phyloP scores from a whole-genome alignment of 169 alveolate species.

The Eimeria necatrix region DNA sequence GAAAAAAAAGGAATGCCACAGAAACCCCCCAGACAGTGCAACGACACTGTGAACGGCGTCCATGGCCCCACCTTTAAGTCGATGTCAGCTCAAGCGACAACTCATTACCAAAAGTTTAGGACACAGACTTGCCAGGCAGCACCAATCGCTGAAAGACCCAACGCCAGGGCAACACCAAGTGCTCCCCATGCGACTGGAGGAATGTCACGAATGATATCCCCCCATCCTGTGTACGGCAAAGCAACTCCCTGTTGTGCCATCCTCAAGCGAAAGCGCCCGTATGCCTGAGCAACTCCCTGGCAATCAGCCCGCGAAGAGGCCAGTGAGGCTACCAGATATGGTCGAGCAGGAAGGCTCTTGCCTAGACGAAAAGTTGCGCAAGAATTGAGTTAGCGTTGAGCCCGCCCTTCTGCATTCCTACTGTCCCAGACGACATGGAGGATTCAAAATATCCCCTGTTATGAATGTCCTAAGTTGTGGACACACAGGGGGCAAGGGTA shows the following conservation, averaged over 20 bases:
- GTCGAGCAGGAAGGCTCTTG: too few relatives aligned
- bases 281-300: not conserved
- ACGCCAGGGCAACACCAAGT: constrained; percentile 85
- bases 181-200: constrained; percentile 81
- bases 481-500: too few relatives aligned
- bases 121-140: constrained; percentile 83
- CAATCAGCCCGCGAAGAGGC: too few relatives aligned
- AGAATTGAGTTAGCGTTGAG: too few relatives aligned
- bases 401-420: too few relatives aligned
- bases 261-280: constrained; percentile 21
- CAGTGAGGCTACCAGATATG: too few relatives aligned
- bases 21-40: not conserved
- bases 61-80: not conserved
- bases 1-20: not conserved
- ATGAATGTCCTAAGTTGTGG: too few relatives aligned
- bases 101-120: not conserved
- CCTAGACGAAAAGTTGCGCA: too few relatives aligned
- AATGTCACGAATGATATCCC: constrained; percentile 75
- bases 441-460: too few relatives aligned
- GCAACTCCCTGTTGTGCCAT: constrained; percentile 31
- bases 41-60: not conserved
- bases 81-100: not conserved
- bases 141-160: constrained; percentile 87
- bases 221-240: constrained; percentile 78
- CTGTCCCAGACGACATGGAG: too few relatives aligned